Base-by-base conservation (phyloP, 345 rosid genomes). In the Hypericum perforatum region DNA sequence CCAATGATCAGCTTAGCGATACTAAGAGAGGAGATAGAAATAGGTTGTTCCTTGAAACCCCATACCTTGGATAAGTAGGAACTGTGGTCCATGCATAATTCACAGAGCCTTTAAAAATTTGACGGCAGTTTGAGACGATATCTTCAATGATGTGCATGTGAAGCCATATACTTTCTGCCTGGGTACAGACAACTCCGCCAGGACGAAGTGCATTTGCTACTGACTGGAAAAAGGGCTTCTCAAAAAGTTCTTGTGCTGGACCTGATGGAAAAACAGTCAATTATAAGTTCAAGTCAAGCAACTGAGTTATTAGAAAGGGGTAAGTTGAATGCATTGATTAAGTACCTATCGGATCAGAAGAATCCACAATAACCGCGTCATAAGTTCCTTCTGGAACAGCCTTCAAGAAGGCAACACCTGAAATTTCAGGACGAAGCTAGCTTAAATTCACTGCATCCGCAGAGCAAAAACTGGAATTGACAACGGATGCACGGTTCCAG, bases 51-150 rank as follows among this genome's bases (percentile, higher is more conserved):
- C 32, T 14, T 16, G 48, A 11, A 45, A 46, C 0, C 9, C 15
- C 6, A 37, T 63, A 68, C 98, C 98, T 91, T 45, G 98, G 98
- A 61, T 91, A 91, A 1, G 98, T 91, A 32, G 98, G 98, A 49
- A 91, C 98, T 5, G 96, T 87, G 11, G 96, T 91, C 98, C 96
- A 91, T 39, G 95, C 98, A 59, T 91, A 91, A 59, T 82, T 87
- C 13, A 91, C 96, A 3, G 98, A 82, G 65, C 98, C 98, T 59
- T 87, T 87, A 57, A 91, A 91, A 59, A 87, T 73, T 61, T 85
- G 85, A 48, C 83, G 88, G 66, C 98, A 91, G 67, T 87, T 82
- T 22, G 80, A 57, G 41, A 91, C 92, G 66, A 91, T 85, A 67
- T 79, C 95, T 72, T 85, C 95, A 0, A 91, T 91, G 54, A 91